Conservation (phyloP, 1,284 basidiomycete genomes). For the Apiotrichum domesticum region DNA sequence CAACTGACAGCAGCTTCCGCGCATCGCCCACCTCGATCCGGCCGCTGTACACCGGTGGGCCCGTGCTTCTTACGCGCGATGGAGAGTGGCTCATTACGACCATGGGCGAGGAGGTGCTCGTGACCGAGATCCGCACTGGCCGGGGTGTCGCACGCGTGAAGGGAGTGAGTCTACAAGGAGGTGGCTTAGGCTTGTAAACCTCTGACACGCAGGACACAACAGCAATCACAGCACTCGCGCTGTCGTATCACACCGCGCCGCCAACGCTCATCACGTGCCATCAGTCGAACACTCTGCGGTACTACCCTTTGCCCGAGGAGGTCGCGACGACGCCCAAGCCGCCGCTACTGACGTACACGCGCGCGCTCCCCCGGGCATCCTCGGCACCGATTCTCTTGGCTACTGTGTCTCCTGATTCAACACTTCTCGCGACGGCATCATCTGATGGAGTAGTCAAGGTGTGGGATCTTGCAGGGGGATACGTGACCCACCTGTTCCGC, state of each 20-base stretch:
- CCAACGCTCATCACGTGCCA: slow-evolving; percentile 50
- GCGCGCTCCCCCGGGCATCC: slow-evolving; percentile 75
- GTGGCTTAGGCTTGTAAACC: slow-evolving; percentile 29
- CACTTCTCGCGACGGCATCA: slow-evolving; percentile 87
- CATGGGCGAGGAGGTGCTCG: slow-evolving; percentile 73
- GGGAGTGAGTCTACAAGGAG: slow-evolving; percentile 55
- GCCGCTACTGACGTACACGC: slow-evolving; percentile 52
- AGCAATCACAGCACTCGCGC: slow-evolving; percentile 50
- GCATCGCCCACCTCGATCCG: slow-evolving; percentile 44
- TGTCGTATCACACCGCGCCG: slow-evolving; percentile 44
- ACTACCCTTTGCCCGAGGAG: slow-evolving; percentile 48
- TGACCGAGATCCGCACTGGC: slow-evolving; percentile 73
- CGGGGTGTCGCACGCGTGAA: slow-evolving; percentile 69
- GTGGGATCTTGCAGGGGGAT: slow-evolving; percentile 84
- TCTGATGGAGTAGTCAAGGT: slow-evolving; percentile 96
- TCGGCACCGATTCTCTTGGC: slow-evolving; percentile 90
- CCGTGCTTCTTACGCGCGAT: slow-evolving; percentile 72
- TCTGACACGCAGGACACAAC: slow-evolving; percentile 49
- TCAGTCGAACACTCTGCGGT: slow-evolving; percentile 50
- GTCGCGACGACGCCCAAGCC: slow-evolving; percentile 20
- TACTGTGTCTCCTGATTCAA: slow-evolving; percentile 74
- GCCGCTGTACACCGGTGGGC: slow-evolving; percentile 82
- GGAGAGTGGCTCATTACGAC: slow-evolving; percentile 76
- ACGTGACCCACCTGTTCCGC: slow-evolving; percentile 89
- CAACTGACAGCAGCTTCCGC: slow-evolving; percentile 32